Evolutionary conservation across 108 stramenopile genomes (phyloP).

Genomic region (Tribonema minus): DNA sequence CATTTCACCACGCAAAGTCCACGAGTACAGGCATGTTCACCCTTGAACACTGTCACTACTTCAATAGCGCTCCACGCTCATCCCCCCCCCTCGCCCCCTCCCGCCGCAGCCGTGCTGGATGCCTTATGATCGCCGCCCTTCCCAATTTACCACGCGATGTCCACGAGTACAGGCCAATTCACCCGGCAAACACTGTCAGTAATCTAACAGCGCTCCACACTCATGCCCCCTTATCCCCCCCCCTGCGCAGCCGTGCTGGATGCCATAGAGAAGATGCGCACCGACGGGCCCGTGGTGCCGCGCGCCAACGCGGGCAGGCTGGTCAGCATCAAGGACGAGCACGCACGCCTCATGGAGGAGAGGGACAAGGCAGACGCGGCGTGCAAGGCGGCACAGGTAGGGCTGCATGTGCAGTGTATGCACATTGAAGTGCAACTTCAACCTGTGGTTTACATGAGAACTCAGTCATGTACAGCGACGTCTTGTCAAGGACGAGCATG

Average conservation of each 20-base stretch:
- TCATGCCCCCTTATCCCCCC: neutral
- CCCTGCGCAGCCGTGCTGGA: conserved; percentile 17
- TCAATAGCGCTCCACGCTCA: too few relatives aligned
- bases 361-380: neutral
- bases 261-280: conserved; percentile 30
- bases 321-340: conserved; percentile 46
- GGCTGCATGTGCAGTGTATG: neutral
- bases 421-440: neutral
- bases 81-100: too few relatives aligned
- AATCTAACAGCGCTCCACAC: too few relatives aligned
- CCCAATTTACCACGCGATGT: too few relatives aligned
- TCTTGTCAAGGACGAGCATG: conserved; percentile 13
- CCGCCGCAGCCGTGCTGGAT: too few relatives aligned
- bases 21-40: too few relatives aligned
- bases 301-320: neutral
- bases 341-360: conserved; percentile 19
- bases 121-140: too few relatives aligned
- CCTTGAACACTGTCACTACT: too few relatives aligned
- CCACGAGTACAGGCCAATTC: too few relatives aligned
- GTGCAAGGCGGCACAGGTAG: conserved; percentile 7
- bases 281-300: neutral
- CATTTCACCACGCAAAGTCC: too few relatives aligned
- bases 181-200: too few relatives aligned
- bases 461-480: neutral
- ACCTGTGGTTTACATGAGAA: neutral